Conservation (phyloP, 257 asterid species). For the Oldenlandia corymbosa region DNA sequence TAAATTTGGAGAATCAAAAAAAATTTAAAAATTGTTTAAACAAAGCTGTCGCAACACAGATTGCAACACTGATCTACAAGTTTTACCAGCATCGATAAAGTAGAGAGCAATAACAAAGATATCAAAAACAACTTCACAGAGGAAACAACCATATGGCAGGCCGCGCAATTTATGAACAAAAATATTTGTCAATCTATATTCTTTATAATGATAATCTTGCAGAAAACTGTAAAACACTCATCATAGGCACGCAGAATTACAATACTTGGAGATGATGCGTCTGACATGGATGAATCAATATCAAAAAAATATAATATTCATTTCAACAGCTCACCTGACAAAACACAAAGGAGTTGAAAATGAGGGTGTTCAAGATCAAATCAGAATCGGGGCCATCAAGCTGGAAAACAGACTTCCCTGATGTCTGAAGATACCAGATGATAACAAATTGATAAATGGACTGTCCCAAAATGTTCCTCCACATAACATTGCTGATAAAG, state of each 20-base stretch:
- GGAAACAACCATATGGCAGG: neutral
- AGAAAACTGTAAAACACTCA: neutral
- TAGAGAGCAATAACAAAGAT: neutral
- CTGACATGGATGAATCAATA: neutral
- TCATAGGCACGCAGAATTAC: neutral
- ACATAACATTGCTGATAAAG: conserved; percentile 87
- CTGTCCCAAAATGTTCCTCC: conserved; percentile 92
- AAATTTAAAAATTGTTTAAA: no score
- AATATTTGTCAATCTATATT: neutral
- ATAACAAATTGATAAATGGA: conserved; percentile 75
- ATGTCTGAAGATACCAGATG: conserved; percentile 87
- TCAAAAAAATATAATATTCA: neutral
- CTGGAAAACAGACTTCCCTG: conserved; percentile 57
- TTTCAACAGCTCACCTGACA: conserved; percentile 51
- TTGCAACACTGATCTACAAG: no score
- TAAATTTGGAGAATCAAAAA: no score
- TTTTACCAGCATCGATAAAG: neutral
- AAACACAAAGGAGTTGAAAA: conserved; percentile 87
- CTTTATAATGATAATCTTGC: neutral
- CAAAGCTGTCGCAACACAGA: no score
- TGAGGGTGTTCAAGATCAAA: conserved; percentile 70
- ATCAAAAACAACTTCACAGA: neutral
- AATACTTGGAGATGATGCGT: neutral
- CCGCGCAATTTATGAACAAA: neutral
- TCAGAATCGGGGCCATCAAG: conserved; percentile 63